Evolutionary conservation across 345 rosid genomes (phyloP).

Genomic region (Lumnitzera racemosa): DNA sequence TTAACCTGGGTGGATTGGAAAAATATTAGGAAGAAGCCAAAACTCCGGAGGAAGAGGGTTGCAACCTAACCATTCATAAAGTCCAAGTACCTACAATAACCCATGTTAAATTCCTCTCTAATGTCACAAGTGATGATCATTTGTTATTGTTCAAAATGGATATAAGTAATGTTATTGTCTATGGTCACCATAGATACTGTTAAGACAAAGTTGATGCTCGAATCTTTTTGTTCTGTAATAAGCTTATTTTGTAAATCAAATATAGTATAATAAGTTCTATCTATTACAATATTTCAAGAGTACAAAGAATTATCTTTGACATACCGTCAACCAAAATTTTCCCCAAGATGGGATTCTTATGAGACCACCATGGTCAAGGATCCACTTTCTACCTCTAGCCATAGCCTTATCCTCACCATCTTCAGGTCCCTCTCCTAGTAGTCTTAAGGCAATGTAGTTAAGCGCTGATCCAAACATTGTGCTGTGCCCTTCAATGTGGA

Average conservation of each 20-base stretch:
- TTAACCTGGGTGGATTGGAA: slow-evolving; percentile 49
- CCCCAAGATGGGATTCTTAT: slow-evolving; percentile 57
- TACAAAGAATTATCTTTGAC: no score
- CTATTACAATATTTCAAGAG: no score
- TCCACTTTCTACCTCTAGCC: slow-evolving; percentile 47
- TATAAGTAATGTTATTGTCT: no score
- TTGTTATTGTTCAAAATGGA: no score
- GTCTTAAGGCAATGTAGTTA: slow-evolving; percentile 48
- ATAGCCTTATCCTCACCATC: slow-evolving; percentile 33
- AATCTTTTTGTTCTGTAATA: no score
- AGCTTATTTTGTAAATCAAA: no score
- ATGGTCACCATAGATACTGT: no score
- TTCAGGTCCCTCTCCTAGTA: slow-evolving; percentile 46
- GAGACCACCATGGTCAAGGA: slow-evolving; percentile 55
- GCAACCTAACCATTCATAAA: slow-evolving; percentile 67
- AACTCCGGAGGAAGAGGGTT: slow-evolving; percentile 64
- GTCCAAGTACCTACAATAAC: slow-evolving; percentile 39
- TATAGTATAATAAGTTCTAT: no score
- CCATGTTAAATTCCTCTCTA: no score
- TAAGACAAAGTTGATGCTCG: no score
- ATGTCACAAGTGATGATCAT: no score
- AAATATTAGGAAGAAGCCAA: slow-evolving; percentile 42
- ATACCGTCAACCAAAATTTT: slow-evolving; percentile 56
- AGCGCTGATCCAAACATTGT: slow-evolving; percentile 53
- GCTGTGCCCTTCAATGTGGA: slow-evolving; percentile 52